phyloP scores from a whole-genome alignment of 2,329 filamentous ascomycete species.

The Ophiostoma sp. region DNA sequence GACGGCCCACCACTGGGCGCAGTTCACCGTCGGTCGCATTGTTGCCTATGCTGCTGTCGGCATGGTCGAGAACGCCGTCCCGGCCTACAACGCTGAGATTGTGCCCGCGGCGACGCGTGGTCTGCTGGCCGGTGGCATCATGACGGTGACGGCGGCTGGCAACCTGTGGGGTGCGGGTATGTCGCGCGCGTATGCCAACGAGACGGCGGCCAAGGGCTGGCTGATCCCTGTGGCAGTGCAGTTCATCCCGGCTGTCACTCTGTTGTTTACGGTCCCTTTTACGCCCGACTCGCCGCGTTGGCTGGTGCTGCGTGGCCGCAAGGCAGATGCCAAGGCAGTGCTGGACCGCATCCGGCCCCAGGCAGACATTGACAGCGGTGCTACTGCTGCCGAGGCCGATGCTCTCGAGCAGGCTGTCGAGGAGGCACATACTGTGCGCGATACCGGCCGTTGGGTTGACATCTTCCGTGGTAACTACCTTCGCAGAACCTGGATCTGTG shows the following conservation, averaged over 20 bases:
- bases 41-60: constrained; percentile 36
- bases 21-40: constrained; percentile 32
- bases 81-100: constrained; percentile 28
- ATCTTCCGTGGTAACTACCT: constrained; percentile 29
- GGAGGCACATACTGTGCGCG: constrained; percentile 11
- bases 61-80: constrained; percentile 28
- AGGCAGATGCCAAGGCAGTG: constrained; percentile 31
- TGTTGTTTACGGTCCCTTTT: constrained; percentile 33
- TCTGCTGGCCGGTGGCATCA: constrained; percentile 25
- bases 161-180: constrained; percentile 31
- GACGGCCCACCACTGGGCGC: constrained; percentile 27
- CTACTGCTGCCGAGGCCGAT: constrained; percentile 26
- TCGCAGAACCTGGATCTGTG: constrained; percentile 27
- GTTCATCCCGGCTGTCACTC: constrained; percentile 38
- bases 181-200: constrained; percentile 33
- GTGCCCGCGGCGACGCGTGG: constrained; percentile 26
- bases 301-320: constrained; percentile 29
- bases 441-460: constrained; percentile 24
- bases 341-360: constrained; percentile 31
- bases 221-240: constrained; percentile 42
- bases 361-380: constrained; percentile 41
- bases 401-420: constrained; percentile 23
- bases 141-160: constrained; percentile 27
- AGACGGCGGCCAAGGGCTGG: constrained; percentile 36
- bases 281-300: constrained; percentile 31